These are phyloP conservation scores for Botryotinia calthae DNA, from an alignment of 2,329 filamentous ascomycete genomes.

Conservation along the genomic window DNA sequence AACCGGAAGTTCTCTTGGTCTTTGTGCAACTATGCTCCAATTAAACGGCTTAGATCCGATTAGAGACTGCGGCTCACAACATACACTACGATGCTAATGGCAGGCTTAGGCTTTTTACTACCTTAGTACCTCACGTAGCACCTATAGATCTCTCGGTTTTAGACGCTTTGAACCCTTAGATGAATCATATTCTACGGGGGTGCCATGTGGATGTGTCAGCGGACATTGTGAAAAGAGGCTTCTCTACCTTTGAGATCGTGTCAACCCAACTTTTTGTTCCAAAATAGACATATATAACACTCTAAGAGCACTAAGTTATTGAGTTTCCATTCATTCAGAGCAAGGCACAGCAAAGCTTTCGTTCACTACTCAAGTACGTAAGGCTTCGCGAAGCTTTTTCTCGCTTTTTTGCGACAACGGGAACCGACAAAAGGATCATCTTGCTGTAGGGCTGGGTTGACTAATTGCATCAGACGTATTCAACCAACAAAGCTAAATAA, in stretches of 20 bases:
- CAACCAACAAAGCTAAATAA: conserved; percentile 6
- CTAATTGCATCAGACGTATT: not conserved
- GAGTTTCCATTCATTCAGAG: not conserved
- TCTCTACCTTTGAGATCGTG: conserved; percentile 9
- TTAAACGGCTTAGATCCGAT: conserved; percentile 32
- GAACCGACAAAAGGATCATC: conserved; percentile 1
- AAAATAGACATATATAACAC: not conserved
- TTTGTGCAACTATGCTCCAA: conserved; percentile 9
- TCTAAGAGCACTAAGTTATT: not conserved
- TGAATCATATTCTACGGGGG: conserved; percentile 19
- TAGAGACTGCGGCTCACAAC: conserved; percentile 34
- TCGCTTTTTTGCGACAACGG: not conserved
- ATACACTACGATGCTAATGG: conserved; percentile 22
- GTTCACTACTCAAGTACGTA: not conserved
- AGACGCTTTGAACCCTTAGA: conserved; percentile 3
- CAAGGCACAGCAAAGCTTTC: not conserved
- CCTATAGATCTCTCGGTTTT: conserved; percentile 4
- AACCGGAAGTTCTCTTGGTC: not conserved
- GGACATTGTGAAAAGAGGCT: conserved; percentile 1
- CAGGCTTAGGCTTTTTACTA: conserved; percentile 4
- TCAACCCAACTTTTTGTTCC: not conserved
- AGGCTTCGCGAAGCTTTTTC: conserved; percentile 21
- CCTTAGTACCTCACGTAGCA: not conserved
- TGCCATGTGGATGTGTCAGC: conserved; percentile 30
- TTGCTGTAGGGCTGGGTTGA: conserved; percentile 14